These are phyloP conservation scores for Penicillium tannophilum DNA, from an alignment of 495 filamentous ascomycete species.

Conservation along the genomic window DNA sequence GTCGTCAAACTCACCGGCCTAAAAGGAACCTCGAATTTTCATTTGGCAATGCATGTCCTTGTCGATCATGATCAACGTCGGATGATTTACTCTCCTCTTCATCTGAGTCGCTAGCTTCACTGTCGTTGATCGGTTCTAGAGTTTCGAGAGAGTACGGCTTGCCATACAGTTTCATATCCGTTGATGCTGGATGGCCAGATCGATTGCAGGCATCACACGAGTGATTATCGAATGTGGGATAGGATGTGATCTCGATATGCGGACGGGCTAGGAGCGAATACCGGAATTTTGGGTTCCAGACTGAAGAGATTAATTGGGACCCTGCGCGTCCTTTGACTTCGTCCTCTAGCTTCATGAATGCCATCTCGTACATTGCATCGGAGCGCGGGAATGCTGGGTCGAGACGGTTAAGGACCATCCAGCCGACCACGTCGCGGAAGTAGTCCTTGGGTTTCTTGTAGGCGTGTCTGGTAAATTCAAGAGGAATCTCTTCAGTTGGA, in stretches of 20 bases:
- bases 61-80: slow-evolving; percentile 27
- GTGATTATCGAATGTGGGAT: slow-evolving; percentile 40
- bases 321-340: slow-evolving; percentile 67
- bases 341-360: slow-evolving; percentile 74
- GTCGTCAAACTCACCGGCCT: slow-evolving; percentile 42
- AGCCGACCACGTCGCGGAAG: slow-evolving; percentile 78
- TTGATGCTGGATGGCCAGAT: slow-evolving; percentile 65
- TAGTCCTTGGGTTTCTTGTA: slow-evolving; percentile 73
- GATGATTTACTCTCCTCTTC: slow-evolving; percentile 20
- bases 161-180: slow-evolving; percentile 62
- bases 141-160: slow-evolving; percentile 69
- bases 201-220: slow-evolving; percentile 80
- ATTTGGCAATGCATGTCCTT: slow-evolving; percentile 36
- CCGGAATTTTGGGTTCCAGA: slow-evolving; percentile 70
- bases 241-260: slow-evolving; percentile 36
- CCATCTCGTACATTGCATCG: slow-evolving; percentile 66
- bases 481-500: slow-evolving; percentile 62
- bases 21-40: slow-evolving; percentile 43
- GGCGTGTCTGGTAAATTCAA: slow-evolving; percentile 68
- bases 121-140: slow-evolving; percentile 63
- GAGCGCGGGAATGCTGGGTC: slow-evolving; percentile 71
- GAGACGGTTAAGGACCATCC: slow-evolving; percentile 77
- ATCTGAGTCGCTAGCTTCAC: slow-evolving; percentile 30
- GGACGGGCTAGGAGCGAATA: slow-evolving; percentile 69
- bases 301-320: slow-evolving; percentile 72